These are phyloP conservation scores for Linum lewisii DNA, from an alignment of 345 rosid species.

Conservation along the genomic window DNA sequence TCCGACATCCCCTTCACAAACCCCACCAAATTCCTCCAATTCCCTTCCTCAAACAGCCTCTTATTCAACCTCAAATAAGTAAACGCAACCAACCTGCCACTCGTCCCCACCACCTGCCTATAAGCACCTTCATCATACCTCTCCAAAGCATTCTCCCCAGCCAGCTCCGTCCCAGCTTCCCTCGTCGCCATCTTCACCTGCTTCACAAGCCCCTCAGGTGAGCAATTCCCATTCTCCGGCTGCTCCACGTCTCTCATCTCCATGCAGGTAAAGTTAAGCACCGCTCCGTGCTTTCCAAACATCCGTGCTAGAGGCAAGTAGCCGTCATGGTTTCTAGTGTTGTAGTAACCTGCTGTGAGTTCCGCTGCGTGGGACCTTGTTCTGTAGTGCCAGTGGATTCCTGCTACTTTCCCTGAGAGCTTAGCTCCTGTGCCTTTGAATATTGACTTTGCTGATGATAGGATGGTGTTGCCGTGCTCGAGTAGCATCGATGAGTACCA, in stretches of 20 bases:
- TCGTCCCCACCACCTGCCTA: neutral
- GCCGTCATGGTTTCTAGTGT: slow-evolving; percentile 35
- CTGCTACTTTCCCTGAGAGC: slow-evolving; percentile 34
- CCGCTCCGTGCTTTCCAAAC: slow-evolving; percentile 30
- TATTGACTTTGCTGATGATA: slow-evolving; percentile 33
- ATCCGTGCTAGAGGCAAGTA: slow-evolving; percentile 39
- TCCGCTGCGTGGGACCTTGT: slow-evolving; percentile 38
- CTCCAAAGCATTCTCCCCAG: slow-evolving; percentile 6
- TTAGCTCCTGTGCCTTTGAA: slow-evolving; percentile 28
- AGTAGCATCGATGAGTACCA: slow-evolving; percentile 48
- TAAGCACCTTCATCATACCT: slow-evolving; percentile 3
- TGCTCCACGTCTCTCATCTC: slow-evolving; percentile 34
- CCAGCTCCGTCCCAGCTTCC: neutral
- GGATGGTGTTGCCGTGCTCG: slow-evolving; percentile 39
- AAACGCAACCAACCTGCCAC: slow-evolving; percentile 57
- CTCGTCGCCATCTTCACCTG: neutral
- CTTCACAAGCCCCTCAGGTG: neutral
- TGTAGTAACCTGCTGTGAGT: slow-evolving; percentile 42
- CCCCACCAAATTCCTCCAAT: slow-evolving; percentile 72
- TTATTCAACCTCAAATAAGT: slow-evolving; percentile 84
- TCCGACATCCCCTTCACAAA: slow-evolving; percentile 75
- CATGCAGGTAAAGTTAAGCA: slow-evolving; percentile 32
- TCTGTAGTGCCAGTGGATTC: slow-evolving; percentile 40
- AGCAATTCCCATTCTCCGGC: slow-evolving; percentile 1
- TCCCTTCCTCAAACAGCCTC: slow-evolving; percentile 70